Conservation (phyloP, 345 rosid species). For the Excoecaria cochinchinensis region DNA sequence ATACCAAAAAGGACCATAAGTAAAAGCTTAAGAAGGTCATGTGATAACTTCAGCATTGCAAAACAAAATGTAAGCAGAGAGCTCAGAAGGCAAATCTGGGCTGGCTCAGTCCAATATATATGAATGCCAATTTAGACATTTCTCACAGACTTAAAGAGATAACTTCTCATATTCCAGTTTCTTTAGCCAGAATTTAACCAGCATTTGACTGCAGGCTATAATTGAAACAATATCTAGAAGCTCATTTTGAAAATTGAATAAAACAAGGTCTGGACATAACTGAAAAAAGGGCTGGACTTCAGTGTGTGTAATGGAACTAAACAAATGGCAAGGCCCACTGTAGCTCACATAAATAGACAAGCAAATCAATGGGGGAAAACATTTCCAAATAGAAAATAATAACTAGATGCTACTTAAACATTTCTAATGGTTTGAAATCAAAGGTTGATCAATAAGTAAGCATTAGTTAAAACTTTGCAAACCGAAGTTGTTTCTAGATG, state of each 20-base stretch:
- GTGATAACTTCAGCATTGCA: constrained; percentile 6
- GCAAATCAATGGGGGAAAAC: not conserved
- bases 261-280: not conserved
- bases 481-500: not conserved
- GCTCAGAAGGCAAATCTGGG: not conserved
- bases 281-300: not conserved
- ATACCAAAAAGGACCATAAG: constrained; percentile 22
- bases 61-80: not conserved
- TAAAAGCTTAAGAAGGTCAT: constrained; percentile 9
- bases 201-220: not conserved
- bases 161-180: not conserved
- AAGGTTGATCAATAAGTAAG: not conserved
- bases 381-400: not conserved
- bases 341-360: not conserved
- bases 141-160: too few species aligned
- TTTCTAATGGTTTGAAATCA: not conserved
- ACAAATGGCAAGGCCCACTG: not conserved
- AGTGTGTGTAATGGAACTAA: not conserved
- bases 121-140: not conserved
- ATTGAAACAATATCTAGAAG: not conserved
- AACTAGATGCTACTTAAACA: not conserved
- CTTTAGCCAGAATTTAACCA: not conserved
- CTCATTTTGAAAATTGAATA: not conserved
- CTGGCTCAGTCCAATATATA: not conserved
- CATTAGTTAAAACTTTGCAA: too few species aligned